phyloP scores from a whole-genome alignment of 1,284 basidiomycete species.

The Fomitopsis betulina region DNA sequence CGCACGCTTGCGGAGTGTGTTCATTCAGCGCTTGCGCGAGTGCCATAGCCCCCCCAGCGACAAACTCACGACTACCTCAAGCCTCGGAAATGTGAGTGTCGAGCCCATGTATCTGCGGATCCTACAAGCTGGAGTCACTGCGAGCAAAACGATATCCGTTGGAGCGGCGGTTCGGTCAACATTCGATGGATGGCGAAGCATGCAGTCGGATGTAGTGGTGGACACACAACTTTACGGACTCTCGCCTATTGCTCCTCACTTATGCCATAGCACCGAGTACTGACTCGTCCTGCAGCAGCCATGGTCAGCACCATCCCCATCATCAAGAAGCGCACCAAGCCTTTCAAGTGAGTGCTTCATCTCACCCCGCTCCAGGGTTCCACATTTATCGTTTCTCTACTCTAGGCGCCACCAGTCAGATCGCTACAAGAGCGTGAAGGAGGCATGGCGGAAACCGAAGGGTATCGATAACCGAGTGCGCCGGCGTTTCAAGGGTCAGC shows the following conservation, averaged over 20 bases:
- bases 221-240: neutral
- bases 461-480: conserved; percentile 96
- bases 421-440: conserved; percentile 92
- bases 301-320: conserved; percentile 86
- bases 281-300: conserved; percentile 34
- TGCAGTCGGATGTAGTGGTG: conserved; percentile 18
- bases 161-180: neutral
- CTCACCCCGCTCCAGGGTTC: neutral
- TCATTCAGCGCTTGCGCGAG: neutral
- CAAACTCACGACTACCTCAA: conserved; percentile 25
- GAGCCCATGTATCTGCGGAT: conserved; percentile 6
- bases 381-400: conserved; percentile 17
- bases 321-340: conserved; percentile 95
- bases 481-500: conserved; percentile 94
- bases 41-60: neutral
- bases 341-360: conserved; percentile 76
- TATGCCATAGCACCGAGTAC: neutral
- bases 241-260: neutral
- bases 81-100: conserved; percentile 35
- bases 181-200: conserved; percentile 21
- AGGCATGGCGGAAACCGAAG: conserved; percentile 97
- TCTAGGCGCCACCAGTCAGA: conserved; percentile 93
- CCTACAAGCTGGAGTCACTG: conserved; percentile 10
- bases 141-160: conserved; percentile 19
- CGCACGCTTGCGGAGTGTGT: too few species aligned